phyloP scores from a whole-genome alignment of 768 basidiomycete genomes.

The Sporobolomyces phaffii region DNA sequence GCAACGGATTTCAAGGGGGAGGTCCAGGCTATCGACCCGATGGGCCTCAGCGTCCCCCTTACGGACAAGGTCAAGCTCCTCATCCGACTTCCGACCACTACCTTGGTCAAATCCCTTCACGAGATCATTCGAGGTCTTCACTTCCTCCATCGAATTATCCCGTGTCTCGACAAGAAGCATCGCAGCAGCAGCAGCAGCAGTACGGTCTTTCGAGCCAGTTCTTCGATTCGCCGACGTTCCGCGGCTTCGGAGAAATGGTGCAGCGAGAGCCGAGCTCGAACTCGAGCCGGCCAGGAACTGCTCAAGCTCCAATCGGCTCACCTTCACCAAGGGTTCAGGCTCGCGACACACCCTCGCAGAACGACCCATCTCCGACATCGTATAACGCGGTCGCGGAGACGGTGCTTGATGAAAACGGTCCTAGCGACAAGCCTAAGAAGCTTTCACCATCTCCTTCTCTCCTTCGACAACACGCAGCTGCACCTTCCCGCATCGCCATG shows the following conservation, averaged over 20 bases:
- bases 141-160: not conserved
- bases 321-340: not conserved
- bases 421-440: not conserved
- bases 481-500: slow-evolving; percentile 47
- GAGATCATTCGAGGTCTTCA: not conserved
- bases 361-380: no score
- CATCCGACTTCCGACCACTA: not conserved
- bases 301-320: slow-evolving; percentile 14
- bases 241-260: not conserved
- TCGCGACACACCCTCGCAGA: no score
- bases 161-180: not conserved
- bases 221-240: not conserved
- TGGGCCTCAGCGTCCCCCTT: not conserved
- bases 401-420: no score
- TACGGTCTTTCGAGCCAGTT: not conserved
- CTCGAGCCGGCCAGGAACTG: slow-evolving; percentile 6
- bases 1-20: no score
- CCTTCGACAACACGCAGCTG: slow-evolving; percentile 29
- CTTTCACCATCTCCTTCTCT: not conserved
- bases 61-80: not conserved
- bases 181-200: slow-evolving; percentile 1
- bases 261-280: not conserved
- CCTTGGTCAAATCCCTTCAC: not conserved
- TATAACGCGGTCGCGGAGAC: no score
- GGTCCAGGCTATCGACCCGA: not conserved